phyloP scores from a whole-genome alignment of 257 asterid species.

The Fraxinus quadrangulata region DNA sequence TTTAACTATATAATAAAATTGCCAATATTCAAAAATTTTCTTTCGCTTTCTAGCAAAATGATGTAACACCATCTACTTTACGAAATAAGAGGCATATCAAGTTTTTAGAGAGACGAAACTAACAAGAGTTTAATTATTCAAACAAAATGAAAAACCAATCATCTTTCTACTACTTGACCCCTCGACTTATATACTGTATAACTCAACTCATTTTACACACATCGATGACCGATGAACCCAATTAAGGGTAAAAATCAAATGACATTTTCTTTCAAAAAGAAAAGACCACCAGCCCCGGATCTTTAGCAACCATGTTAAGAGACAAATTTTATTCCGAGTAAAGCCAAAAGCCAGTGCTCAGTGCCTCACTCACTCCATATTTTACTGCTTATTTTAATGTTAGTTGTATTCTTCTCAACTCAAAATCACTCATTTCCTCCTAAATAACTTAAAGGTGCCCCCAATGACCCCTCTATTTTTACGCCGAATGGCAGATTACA shows the following conservation, averaged over 20 bases:
- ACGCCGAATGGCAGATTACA: constrained; percentile 88
- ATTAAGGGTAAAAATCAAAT: background rate
- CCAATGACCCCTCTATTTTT: constrained; percentile 54
- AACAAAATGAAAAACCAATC: too few species aligned
- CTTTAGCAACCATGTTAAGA: constrained; percentile 57
- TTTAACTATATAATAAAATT: too few species aligned
- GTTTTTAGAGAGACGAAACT: too few species aligned
- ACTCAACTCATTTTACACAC: background rate
- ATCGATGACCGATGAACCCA: too few species aligned
- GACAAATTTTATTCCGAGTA: constrained; percentile 49
- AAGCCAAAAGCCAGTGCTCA: constrained; percentile 42
- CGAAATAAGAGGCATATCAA: too few species aligned
- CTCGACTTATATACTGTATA: background rate
- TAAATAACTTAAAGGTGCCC: background rate
- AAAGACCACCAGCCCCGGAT: constrained; percentile 68
- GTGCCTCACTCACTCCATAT: background rate
- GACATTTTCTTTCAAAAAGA: background rate
- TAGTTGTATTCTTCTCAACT: background rate
- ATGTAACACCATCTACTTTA: too few species aligned
- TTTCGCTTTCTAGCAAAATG: too few species aligned
- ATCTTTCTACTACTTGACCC: too few species aligned
- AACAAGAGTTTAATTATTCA: too few species aligned
- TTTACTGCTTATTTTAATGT: constrained; percentile 21
- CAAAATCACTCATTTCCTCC: constrained; percentile 6
- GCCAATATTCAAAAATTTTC: too few species aligned